phyloP scores from a whole-genome alignment of 352 stramenopile species.

The Thraustotheca clavata region DNA sequence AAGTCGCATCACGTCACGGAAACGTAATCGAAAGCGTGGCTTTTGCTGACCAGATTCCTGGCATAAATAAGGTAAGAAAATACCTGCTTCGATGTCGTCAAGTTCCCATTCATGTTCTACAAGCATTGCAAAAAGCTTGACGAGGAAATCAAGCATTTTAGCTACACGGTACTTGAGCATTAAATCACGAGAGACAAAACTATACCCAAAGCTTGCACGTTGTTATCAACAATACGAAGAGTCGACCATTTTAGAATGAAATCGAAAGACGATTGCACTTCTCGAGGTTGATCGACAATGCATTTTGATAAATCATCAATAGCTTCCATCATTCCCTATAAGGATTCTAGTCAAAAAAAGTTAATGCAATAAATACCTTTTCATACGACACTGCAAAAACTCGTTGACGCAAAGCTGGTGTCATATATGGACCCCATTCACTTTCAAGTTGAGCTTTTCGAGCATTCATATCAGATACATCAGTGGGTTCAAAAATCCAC shows the following conservation, averaged over 20 bases:
- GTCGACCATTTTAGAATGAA: constrained; percentile 81
- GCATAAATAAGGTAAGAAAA: constrained; percentile 72
- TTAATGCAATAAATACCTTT: constrained; percentile 28
- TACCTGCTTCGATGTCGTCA: constrained; percentile 74
- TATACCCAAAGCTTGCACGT: constrained; percentile 60
- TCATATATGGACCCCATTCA: constrained; percentile 69
- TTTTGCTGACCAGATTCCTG: constrained; percentile 82
- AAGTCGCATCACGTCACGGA: constrained; percentile 80
- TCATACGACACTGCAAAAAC: constrained; percentile 71
- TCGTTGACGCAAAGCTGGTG: constrained; percentile 57
- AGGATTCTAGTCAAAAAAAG: background rate
- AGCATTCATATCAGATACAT: constrained; percentile 47
- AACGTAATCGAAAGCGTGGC: constrained; percentile 67
- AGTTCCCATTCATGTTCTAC: constrained; percentile 51
- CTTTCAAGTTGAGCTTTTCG: constrained; percentile 66
- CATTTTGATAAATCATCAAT: constrained; percentile 66
- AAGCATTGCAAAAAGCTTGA: constrained; percentile 77
- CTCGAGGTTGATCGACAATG: constrained; percentile 49
- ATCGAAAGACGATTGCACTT: constrained; percentile 61
- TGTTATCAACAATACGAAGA: constrained; percentile 81
- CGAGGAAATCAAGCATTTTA: constrained; percentile 71
- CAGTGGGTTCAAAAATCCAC: constrained; percentile 77
- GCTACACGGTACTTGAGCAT: constrained; percentile 19
- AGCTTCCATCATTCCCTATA: constrained; percentile 55
- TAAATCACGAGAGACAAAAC: background rate